Conservation (phyloP, 2,329 filamentous ascomycete genomes). For the Colletotrichum sp. region DNA sequence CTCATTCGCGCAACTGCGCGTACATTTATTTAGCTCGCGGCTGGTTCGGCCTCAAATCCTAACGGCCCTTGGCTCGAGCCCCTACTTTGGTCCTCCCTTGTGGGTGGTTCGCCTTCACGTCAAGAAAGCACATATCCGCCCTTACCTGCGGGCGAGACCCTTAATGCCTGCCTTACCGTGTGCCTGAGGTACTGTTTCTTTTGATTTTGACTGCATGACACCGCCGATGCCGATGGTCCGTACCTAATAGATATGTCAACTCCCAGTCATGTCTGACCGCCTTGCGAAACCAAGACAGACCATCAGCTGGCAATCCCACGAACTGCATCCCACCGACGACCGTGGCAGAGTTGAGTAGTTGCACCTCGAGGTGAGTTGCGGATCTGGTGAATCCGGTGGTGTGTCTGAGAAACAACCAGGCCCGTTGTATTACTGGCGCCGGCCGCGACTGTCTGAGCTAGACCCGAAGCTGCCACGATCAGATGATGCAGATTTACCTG, state of each 20-base stretch:
- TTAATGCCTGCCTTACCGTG: neutral
- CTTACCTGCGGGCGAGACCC: neutral
- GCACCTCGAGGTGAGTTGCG: neutral
- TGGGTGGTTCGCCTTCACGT: neutral
- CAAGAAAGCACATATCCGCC: neutral
- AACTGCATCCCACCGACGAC: neutral
- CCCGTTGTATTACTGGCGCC: neutral
- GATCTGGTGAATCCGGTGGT: neutral
- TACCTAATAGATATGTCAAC: neutral
- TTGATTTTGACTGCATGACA: neutral
- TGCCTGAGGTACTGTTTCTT: neutral
- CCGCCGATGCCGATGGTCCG: neutral
- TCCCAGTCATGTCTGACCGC: neutral
- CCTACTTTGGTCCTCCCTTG: neutral
- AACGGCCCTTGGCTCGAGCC: neutral
- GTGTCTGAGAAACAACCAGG: neutral
- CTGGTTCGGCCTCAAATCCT: neutral
- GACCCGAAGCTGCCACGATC: neutral
- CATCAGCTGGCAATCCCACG: neutral
- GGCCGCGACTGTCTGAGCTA: neutral
- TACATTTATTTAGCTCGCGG: neutral
- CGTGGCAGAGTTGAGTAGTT: neutral
- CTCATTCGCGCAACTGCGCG: neutral
- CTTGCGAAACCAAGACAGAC: neutral
- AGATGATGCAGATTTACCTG: slow-evolving; percentile 13